Conservation (phyloP, 345 rosid genomes). For the Eucalyptus guilfoylei region DNA sequence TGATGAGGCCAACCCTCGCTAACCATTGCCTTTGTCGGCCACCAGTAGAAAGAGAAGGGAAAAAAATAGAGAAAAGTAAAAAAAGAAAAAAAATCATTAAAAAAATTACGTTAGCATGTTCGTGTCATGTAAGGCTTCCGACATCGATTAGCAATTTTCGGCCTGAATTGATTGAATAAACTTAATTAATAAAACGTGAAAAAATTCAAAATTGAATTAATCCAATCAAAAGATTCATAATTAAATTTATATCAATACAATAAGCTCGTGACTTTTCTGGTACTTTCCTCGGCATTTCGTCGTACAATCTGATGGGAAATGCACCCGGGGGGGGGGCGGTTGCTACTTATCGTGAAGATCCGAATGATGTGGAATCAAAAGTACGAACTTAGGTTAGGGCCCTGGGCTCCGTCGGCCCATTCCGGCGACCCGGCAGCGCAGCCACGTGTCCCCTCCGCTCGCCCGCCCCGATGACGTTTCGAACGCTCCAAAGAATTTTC, state of each 20-base stretch:
- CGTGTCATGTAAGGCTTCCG: accelerated
- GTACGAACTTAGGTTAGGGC: no score
- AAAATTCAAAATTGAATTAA: accelerated
- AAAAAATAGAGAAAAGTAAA: accelerated
- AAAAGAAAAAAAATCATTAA: no score
- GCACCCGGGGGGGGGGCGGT: background rate
- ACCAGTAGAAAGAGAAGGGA: no score
- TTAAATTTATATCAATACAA: no score
- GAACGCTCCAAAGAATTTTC: background rate
- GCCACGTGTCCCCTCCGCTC: background rate
- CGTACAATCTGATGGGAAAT: no score
- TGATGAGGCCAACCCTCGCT: no score
- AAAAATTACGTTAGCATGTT: no score
- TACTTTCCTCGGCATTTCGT: no score
- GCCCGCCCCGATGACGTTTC: background rate
- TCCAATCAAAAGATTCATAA: no score
- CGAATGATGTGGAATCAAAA: background rate
- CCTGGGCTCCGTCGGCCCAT: background rate
- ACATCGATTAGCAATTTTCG: accelerated
- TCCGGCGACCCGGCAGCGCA: background rate
- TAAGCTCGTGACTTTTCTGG: no score
- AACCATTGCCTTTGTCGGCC: background rate
- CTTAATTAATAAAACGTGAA: no score
- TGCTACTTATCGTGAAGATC: background rate
- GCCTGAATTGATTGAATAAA: accelerated